Conservation (phyloP, 371 early-diverging fungal species). For the Batkoa obscura region DNA sequence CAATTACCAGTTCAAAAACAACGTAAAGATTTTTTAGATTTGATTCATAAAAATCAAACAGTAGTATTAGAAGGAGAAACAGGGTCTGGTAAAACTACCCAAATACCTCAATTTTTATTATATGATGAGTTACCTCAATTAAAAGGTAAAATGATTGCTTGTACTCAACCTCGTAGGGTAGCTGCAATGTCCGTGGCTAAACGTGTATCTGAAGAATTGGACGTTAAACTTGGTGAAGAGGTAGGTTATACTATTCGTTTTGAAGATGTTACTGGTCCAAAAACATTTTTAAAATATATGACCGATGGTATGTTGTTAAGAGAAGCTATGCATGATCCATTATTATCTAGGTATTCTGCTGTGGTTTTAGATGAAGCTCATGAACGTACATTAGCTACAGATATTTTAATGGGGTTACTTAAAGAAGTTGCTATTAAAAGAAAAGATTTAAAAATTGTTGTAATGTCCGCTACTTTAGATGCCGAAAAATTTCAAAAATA, state of each 20-base stretch:
- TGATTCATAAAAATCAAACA: conserved; percentile 71
- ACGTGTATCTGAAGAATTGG: conserved; percentile 91
- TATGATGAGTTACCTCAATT: conserved; percentile 77
- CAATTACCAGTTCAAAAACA: conserved; percentile 80
- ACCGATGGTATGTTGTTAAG: conserved; percentile 98
- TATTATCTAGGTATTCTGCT: conserved; percentile 64
- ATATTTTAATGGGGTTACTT: conserved; percentile 89
- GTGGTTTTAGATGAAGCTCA: conserved; percentile 97
- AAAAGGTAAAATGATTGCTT: conserved; percentile 80
- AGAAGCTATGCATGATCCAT: conserved; percentile 91
- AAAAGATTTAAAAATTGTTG: conserved; percentile 64
- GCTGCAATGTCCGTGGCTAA: conserved; percentile 96
- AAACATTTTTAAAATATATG: conserved; percentile 84
- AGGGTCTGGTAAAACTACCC: conserved; percentile 85
- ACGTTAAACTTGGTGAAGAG: conserved; percentile 69
- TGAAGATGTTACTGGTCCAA: conserved; percentile 69
- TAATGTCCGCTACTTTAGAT: conserved; percentile 97
- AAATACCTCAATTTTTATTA: conserved; percentile 88
- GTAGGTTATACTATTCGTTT: conserved; percentile 96
- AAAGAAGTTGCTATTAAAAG: conserved; percentile 53
- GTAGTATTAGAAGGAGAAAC: conserved; percentile 80
- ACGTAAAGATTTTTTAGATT: conserved; percentile 60
- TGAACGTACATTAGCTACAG: conserved; percentile 90
- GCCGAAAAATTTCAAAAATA: conserved; percentile 80
- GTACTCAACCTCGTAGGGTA: conserved; percentile 97